Evolutionary conservation across 345 rosid species (phyloP).

Genomic region (Citrus inodora): DNA sequence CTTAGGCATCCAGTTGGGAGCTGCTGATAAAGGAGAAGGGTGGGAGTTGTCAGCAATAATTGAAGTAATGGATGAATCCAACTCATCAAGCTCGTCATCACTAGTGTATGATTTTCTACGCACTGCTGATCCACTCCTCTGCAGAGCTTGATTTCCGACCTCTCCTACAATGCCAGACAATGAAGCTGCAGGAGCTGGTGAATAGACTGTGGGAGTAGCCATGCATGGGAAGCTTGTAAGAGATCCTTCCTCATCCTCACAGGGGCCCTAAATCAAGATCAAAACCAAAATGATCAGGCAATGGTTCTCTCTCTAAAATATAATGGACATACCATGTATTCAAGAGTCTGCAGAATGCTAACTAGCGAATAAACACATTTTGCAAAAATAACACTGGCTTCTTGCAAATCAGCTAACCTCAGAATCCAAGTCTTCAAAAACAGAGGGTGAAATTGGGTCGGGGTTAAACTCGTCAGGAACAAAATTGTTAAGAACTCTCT

Average conservation of each 20-base stretch:
- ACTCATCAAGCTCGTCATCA: constrained; percentile 84
- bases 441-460: constrained; percentile 56
- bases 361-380: neutral
- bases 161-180: constrained; percentile 53
- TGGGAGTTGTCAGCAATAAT: constrained; percentile 39
- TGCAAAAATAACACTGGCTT: neutral
- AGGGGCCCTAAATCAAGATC: constrained; percentile 35
- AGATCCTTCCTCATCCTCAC: constrained; percentile 44
- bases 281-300: neutral
- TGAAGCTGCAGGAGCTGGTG: constrained; percentile 59
- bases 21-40: constrained; percentile 30
- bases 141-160: constrained; percentile 36
- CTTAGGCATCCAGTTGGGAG: constrained; percentile 46
- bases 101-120: constrained; percentile 71
- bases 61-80: constrained; percentile 66
- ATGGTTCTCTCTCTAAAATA: neutral
- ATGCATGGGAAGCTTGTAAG: constrained; percentile 51
- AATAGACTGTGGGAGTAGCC: constrained; percentile 53
- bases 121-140: constrained; percentile 52
- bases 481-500: constrained; percentile 64
- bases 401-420: constrained; percentile 49
- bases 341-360: neutral
- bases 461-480: constrained; percentile 93
- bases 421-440: constrained; percentile 56
- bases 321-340: neutral